These are phyloP conservation scores for Mitragyna speciosa DNA, from an alignment of 257 asterid species.

Conservation along the genomic window DNA sequence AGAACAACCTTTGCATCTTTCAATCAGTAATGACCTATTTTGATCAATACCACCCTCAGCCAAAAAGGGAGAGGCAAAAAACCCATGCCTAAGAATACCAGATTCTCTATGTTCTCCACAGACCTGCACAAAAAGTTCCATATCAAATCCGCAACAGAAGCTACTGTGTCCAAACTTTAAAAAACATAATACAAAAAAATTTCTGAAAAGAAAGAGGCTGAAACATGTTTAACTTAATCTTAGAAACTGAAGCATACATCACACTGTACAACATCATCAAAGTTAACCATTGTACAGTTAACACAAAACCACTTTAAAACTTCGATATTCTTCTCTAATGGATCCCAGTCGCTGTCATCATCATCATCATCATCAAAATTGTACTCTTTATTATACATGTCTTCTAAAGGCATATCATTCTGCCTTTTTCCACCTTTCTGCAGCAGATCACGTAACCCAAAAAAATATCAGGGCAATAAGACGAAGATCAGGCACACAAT, in stretches of 20 bases:
- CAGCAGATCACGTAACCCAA: conserved; percentile 24
- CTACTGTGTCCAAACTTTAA: background rate
- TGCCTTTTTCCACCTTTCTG: conserved; percentile 54
- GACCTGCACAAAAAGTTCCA: conserved; percentile 39
- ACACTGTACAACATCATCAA: conserved; percentile 54
- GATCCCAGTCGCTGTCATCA: conserved; percentile 70
- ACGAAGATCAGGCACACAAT: background rate
- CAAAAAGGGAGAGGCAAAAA: conserved; percentile 55
- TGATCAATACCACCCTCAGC: conserved; percentile 36
- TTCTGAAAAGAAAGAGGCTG: background rate
- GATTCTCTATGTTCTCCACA: conserved; percentile 91
- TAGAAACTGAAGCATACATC: conserved; percentile 42
- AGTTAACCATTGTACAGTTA: conserved; percentile 82
- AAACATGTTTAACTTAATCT: background rate
- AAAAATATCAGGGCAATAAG: conserved; percentile 10
- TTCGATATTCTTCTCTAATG: conserved; percentile 39
- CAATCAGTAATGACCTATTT: conserved; percentile 40
- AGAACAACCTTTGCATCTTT: conserved; percentile 50
- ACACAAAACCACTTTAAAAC: conserved; percentile 82
- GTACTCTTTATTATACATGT: conserved; percentile 58
- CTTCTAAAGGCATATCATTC: conserved; percentile 65
- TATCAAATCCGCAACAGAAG: background rate
- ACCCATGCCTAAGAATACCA: conserved; percentile 80
- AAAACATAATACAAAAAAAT: background rate
- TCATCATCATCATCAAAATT: conserved; percentile 59